These are phyloP conservation scores for Arabidopsis arenosa DNA, from an alignment of 345 rosid genomes.

Conservation along the genomic window DNA sequence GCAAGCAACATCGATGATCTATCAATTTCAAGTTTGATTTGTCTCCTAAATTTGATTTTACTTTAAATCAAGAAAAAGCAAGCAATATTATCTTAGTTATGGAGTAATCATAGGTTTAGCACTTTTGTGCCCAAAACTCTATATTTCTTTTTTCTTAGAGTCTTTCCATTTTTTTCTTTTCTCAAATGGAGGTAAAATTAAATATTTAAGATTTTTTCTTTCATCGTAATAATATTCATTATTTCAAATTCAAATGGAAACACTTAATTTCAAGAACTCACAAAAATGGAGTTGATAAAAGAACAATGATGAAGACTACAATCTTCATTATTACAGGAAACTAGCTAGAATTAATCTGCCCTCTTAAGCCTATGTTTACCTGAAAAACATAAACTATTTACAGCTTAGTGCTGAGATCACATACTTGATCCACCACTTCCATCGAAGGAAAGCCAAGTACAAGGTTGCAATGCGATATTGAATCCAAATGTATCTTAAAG, in stretches of 20 bases:
- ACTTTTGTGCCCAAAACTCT: no score
- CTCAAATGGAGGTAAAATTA: no score
- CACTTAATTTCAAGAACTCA: neutral
- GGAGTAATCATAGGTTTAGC: no score
- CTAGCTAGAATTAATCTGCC: slow-evolving; percentile 3
- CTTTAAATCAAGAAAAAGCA: no score
- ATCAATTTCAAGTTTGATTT: no score
- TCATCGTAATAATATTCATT: neutral
- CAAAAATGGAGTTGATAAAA: neutral
- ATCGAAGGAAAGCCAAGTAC: slow-evolving; percentile 46
- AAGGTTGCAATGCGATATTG: slow-evolving; percentile 52
- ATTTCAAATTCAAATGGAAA: slow-evolving; percentile 4
- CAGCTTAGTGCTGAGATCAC: slow-evolving; percentile 44
- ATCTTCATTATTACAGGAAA: slow-evolving; percentile 17
- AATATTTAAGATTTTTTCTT: no score
- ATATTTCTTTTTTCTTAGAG: no score
- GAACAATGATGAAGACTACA: slow-evolving; percentile 5
- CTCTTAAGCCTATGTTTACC: slow-evolving; percentile 1
- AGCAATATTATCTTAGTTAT: no score
- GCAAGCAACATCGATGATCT: no score
- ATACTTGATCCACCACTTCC: slow-evolving; percentile 52
- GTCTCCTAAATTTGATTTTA: no score
- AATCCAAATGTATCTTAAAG: slow-evolving; percentile 47
- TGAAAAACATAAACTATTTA: slow-evolving; percentile 23
- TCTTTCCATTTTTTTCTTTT: no score